These are phyloP conservation scores for Fusarium sarcochroum DNA, from an alignment of 2,329 filamentous ascomycete genomes.

Conservation along the genomic window DNA sequence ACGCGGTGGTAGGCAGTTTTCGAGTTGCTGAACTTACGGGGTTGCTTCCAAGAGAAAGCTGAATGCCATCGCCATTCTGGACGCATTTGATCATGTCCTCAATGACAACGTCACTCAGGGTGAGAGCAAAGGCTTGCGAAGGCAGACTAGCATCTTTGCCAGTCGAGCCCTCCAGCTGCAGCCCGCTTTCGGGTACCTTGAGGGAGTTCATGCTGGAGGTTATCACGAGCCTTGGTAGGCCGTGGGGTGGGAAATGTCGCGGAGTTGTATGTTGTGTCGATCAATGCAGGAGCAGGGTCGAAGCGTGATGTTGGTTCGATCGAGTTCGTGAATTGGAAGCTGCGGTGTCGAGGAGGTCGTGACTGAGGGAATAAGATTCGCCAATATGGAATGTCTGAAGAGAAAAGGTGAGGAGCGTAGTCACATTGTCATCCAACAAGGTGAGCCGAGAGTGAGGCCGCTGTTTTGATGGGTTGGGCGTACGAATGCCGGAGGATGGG, in stretches of 20 bases:
- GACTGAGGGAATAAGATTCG: constrained; percentile 14
- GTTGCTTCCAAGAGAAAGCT: constrained; percentile 69
- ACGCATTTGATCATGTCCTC: constrained; percentile 74
- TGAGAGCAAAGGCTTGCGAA: constrained; percentile 70
- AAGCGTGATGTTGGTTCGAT: constrained; percentile 26
- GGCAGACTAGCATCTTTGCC: constrained; percentile 61
- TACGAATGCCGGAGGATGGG: constrained; percentile 34
- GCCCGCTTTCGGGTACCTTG: constrained; percentile 69
- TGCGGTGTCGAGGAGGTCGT: constrained; percentile 9
- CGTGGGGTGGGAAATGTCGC: constrained; percentile 50
- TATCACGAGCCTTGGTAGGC: constrained; percentile 47
- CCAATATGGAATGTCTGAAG: constrained; percentile 24
- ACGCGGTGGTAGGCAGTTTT: not conserved
- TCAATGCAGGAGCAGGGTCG: constrained; percentile 37
- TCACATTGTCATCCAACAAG: constrained; percentile 49
- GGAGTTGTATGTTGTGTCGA: constrained; percentile 45
- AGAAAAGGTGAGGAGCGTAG: constrained; percentile 38
- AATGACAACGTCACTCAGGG: constrained; percentile 70
- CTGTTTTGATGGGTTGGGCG: constrained; percentile 44
- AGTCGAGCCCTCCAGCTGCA: constrained; percentile 68
- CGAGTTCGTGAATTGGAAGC: constrained; percentile 17
- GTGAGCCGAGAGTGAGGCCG: constrained; percentile 48
- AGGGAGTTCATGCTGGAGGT: constrained; percentile 65
- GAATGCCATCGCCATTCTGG: constrained; percentile 68
- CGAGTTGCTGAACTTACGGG: constrained; percentile 65